phyloP scores from a whole-genome alignment of 2,329 filamentous ascomycete species.

The Ramularia collo-cygni region DNA sequence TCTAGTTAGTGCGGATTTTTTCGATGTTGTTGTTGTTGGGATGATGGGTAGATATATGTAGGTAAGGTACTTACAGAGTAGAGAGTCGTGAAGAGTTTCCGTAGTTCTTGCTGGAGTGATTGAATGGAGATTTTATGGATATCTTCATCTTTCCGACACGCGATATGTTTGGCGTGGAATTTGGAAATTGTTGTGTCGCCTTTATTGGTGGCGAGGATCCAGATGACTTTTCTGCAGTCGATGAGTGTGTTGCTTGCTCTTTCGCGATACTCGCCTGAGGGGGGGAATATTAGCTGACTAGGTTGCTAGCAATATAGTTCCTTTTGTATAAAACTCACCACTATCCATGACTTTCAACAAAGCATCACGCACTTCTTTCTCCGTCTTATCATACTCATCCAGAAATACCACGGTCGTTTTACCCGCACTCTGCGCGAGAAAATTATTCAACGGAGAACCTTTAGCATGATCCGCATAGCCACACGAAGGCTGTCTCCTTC shows the following conservation, averaged over 20 bases:
- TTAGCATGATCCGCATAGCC: slow-evolving; percentile 31
- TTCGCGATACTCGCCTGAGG: slow-evolving; percentile 30
- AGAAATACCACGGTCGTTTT: slow-evolving; percentile 41
- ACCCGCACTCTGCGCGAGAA: slow-evolving; percentile 34
- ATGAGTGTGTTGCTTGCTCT: slow-evolving; percentile 30
- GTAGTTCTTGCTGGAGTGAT: slow-evolving; percentile 19
- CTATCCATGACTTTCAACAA: slow-evolving; percentile 41
- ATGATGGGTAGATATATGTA: too few species aligned
- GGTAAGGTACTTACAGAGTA: too few species aligned
- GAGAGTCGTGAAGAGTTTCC: not conserved
- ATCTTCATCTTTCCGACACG: slow-evolving; percentile 17
- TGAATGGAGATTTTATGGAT: slow-evolving; percentile 14
- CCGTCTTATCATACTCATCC: slow-evolving; percentile 48
- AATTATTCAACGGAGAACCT: slow-evolving; percentile 44
- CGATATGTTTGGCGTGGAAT: slow-evolving; percentile 32
- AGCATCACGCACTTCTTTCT: slow-evolving; percentile 34
- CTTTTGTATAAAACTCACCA: slow-evolving; percentile 27
- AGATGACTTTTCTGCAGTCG: slow-evolving; percentile 42
- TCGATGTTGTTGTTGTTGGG: too few species aligned
- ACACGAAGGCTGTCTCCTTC: too few species aligned
- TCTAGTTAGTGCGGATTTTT: too few species aligned
- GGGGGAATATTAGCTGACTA: not conserved
- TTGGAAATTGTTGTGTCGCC: slow-evolving; percentile 35
- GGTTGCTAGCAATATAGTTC: not conserved
- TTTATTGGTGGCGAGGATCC: slow-evolving; percentile 44